Percentiles rank a stretch among this genome's conserved stretches.
Conservation (phyloP, 352 stramenopile genomes). For the Pythium biforme region DNA sequence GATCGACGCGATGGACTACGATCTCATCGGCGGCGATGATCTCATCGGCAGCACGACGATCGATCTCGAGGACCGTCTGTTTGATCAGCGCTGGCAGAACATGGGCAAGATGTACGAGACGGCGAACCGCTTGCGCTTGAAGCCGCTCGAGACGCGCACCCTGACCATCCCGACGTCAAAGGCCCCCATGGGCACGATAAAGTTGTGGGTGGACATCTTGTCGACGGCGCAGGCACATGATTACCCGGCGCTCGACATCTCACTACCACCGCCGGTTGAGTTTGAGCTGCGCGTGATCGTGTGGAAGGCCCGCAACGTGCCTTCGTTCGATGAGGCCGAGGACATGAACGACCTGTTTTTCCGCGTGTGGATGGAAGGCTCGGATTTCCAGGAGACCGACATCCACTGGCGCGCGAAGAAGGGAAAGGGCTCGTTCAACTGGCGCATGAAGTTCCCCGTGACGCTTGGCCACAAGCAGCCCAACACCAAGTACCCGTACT, state of each 20-base stretch:
- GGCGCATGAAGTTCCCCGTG: constrained; percentile 93
- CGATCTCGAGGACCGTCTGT: constrained; percentile 92
- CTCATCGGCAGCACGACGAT: constrained; percentile 92
- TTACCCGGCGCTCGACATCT: constrained; percentile 84
- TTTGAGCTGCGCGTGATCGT: constrained; percentile 93
- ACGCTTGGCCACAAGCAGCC: constrained; percentile 80
- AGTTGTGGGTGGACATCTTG: constrained; percentile 92
- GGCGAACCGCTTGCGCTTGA: constrained; percentile 56
- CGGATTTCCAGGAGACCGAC: constrained; percentile 85
- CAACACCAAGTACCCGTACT: constrained; percentile 91
- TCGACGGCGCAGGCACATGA: constrained; percentile 68
- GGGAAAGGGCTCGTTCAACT: constrained; percentile 94
- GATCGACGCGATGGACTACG: constrained; percentile 90
- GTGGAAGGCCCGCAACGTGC: constrained; percentile 91
- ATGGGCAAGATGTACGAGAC: constrained; percentile 87
- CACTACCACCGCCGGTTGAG: constrained; percentile 70
- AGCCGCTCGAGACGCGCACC: constrained; percentile 79
- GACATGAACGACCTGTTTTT: constrained; percentile 95
- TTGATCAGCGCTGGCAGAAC: constrained; percentile 86
- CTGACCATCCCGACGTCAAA: constrained; percentile 85
- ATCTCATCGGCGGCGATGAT: constrained; percentile 89
- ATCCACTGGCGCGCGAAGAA: constrained; percentile 94
- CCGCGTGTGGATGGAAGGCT: constrained; percentile 85
- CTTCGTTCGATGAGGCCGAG: constrained; percentile 79
- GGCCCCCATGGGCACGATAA: constrained; percentile 82